A percentile compares a stretch with the other conserved stretches of the same genome.
These are phyloP conservation scores for Zygoascus flipseniorum DNA, from an alignment of 805 yeast species.

Conservation along the genomic window DNA sequence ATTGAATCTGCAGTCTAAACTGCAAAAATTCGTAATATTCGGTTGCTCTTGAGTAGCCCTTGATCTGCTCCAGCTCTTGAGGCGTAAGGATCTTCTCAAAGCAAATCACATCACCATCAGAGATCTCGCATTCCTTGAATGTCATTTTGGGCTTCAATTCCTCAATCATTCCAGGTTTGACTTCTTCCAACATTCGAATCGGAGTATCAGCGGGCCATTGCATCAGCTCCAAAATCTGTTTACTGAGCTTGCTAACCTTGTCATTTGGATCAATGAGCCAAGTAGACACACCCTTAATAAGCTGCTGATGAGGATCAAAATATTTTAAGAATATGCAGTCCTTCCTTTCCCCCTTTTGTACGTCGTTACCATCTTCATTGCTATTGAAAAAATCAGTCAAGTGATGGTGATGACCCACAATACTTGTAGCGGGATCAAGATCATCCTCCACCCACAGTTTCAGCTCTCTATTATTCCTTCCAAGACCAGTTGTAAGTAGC, in stretches of 20 bases:
- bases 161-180: constrained; percentile 29
- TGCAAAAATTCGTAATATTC: constrained; percentile 28
- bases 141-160: constrained; percentile 19
- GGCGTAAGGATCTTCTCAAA: constrained; percentile 22
- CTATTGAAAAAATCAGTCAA: neutral
- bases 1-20: constrained; percentile 22
- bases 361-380: constrained; percentile 1
- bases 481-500: constrained; percentile 38
- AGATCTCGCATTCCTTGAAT: constrained; percentile 26
- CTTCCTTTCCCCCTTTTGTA: constrained; percentile 1
- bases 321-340: constrained; percentile 41
- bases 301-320: constrained; percentile 50
- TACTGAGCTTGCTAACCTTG: constrained; percentile 28
- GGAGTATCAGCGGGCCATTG: constrained; percentile 23
- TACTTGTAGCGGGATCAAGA: constrained; percentile 9
- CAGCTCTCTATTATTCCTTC: constrained; percentile 31
- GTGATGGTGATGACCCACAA: neutral
- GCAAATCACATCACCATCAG: constrained; percentile 30
- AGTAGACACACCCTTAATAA: constrained; percentile 61
- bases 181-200: constrained; percentile 26
- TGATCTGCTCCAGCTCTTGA: constrained; percentile 12
- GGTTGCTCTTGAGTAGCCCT: constrained; percentile 15
- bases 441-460: constrained; percentile 51
- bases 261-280: constrained; percentile 43
- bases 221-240: constrained; percentile 17